Percentiles rank a stretch among this genome's conserved stretches.
Evolutionary conservation across 352 stramenopile genomes (phyloP).

Genomic region (Globisporangium echinulatum): DNA sequence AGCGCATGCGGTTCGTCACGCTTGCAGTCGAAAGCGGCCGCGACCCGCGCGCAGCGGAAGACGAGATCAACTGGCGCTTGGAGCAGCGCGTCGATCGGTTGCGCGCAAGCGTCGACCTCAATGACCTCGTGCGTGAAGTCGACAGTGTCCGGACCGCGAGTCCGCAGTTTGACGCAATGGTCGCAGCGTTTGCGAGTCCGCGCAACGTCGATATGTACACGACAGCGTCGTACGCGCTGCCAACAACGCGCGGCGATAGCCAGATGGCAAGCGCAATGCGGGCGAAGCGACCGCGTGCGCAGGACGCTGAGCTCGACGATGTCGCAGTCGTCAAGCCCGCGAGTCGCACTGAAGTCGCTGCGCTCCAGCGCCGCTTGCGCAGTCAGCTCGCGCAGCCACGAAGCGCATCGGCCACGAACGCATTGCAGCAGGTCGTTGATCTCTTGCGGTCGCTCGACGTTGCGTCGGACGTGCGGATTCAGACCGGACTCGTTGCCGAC

Average conservation of each 20-base stretch:
- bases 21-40: conserved; percentile 58
- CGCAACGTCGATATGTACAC: conserved; percentile 56
- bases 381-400: conserved; percentile 52
- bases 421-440: conserved; percentile 72
- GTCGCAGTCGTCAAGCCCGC: conserved; percentile 58
- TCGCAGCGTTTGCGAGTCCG: conserved; percentile 50
- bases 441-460: conserved; percentile 75
- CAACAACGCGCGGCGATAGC: conserved; percentile 1
- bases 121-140: conserved; percentile 77
- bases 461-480: conserved; percentile 58
- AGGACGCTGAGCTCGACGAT: conserved; percentile 62
- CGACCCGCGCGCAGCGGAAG: conserved; percentile 51
- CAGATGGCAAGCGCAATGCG: conserved; percentile 17
- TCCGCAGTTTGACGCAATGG: conserved; percentile 59
- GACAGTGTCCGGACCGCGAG: conserved; percentile 63
- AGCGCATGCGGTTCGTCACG: conserved; percentile 74
- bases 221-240: conserved; percentile 42
- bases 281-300: conserved; percentile 49
- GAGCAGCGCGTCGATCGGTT: conserved; percentile 74
- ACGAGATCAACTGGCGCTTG: conserved; percentile 72
- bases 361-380: conserved; percentile 64
- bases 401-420: conserved; percentile 51
- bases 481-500: conserved; percentile 62
- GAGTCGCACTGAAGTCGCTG: conserved; percentile 52
- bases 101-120: conserved; percentile 55